Evolutionary conservation across 768 basidiomycete species (phyloP), one percentile per base, ranked within the genome.

Genomic region (Pisolithus orientalis): DNA sequence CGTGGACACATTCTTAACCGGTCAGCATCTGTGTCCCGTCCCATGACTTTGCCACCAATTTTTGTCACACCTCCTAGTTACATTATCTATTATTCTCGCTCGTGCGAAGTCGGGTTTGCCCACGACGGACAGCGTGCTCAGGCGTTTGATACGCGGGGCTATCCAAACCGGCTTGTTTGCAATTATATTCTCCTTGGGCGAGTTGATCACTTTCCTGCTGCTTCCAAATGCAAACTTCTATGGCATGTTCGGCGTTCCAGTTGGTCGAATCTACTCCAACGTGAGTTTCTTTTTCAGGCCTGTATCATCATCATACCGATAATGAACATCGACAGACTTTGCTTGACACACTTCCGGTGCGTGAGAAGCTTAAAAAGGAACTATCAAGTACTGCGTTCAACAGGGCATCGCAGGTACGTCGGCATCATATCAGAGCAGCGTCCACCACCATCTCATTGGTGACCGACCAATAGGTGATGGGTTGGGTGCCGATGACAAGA

Each of bases 101-200:
- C 72, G 71, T 25, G 70, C 72, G 6, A 67, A 72, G 39, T 79
- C 77, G 16, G 79, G 79, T 16, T 76, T 78, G 62, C 66, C 65
- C 16, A 70, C 68, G 53, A 79, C 77, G 5, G 76, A 80, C 55
- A 76, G 67, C 0, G 72, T 79, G 48, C 74, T 79, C 57, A 76
- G 76, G 53, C 74, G 75, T 24, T 67, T 80, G 11, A 79, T 80
- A 51, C 75, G 76, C 44, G 77, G 79, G 25, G 77, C 78, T 9
- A 61, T 80, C 37, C 77, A 80, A 55, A 80, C 79, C 6, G 79
- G 79, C 43, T 53, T 76, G 4, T 80, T 80, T 53, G 75, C 72
- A 6, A 72, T 75, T 0, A 62, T 77, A 4, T 78, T 80, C 47
- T 76, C 79, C 6, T 55, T 79, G 21, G 75, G 70, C 1, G 78